Evolutionary conservation across 2,329 filamentous ascomycete genomes (phyloP), one percentile per base, ranked within the genome.

Genomic region (Lasiodiplodia theobromae): DNA sequence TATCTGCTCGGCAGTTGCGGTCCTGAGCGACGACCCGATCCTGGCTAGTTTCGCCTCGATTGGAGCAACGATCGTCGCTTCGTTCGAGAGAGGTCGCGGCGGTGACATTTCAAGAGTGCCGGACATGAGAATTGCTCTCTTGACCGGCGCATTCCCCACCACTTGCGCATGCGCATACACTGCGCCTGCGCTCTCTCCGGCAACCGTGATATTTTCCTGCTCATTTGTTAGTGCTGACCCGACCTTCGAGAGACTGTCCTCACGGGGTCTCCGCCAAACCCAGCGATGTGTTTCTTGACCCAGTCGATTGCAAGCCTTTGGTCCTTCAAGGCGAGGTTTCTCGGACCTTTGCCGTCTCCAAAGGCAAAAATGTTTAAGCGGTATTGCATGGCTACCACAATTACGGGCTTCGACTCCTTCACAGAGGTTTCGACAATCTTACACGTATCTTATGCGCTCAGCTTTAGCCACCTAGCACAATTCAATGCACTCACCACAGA

Each of bases 141-240:
- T 76, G 0, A 81, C 71, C 0, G 72, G 75, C 2, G 74, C 75
- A 3, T 77, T 77, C 1, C 75, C 74, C 23, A 79, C 75, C 16
- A 81, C 49, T 72, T 81, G 82, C 1, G 81, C 82, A 71, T 85
- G 83, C 4, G 74, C 77, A 28, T 83, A 84, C 1, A 84, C 76
- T 2, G 80, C 83, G 0, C 83, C 83, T 0, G 83, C 83, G 54
- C 82, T 85, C 69, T 85, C 82, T 4, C 83, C 83, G 0, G 78
- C 78, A 2, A 85, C 66, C 0, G 82, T 84, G 7, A 85, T 77
- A 25, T 78, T 78, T 2, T 75, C 25, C 79, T 83, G 10, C 14
- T 31, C 44, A 11, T 16, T 11, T 4, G 56, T n/a, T 60, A 47
- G 67, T 37, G 51, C 28, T 44, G 14, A 47, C 4, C 31, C 16